phyloP scores from a whole-genome alignment of 2,329 filamentous ascomycete species.

The Fusarium liriodendri region DNA sequence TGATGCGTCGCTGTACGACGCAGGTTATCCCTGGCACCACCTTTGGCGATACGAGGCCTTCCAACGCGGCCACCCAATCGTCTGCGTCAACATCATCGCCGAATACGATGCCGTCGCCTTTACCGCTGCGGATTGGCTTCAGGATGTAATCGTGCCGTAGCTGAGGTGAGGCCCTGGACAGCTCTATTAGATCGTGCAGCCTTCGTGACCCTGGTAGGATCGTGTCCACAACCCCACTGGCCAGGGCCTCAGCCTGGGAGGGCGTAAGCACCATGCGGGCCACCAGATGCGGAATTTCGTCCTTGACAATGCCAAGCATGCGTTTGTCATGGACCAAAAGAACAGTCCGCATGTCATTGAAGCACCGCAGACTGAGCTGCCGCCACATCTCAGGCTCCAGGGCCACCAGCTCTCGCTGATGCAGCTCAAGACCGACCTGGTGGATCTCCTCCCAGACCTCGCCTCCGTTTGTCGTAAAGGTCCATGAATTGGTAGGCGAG shows the following conservation, averaged over 20 bases:
- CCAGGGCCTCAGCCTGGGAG: conserved; percentile 41
- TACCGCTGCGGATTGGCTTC: conserved; percentile 53
- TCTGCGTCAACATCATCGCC: conserved; percentile 48
- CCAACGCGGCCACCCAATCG: conserved; percentile 45
- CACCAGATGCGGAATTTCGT: conserved; percentile 48
- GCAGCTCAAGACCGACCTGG: conserved; percentile 54
- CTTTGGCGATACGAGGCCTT: conserved; percentile 13
- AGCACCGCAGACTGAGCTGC: conserved; percentile 51
- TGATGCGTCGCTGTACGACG: conserved; percentile 48
- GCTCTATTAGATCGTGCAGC: conserved; percentile 34
- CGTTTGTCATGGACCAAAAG: conserved; percentile 56
- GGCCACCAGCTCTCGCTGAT: conserved; percentile 50
- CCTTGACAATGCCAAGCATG: conserved; percentile 53
- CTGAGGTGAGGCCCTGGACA: conserved; percentile 12
- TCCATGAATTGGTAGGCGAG: neutral
- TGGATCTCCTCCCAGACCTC: conserved; percentile 49
- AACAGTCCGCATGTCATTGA: conserved; percentile 55
- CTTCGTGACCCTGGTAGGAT: conserved; percentile 46
- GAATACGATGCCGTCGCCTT: conserved; percentile 54
- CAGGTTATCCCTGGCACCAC: conserved; percentile 21
- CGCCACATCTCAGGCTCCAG: conserved; percentile 48
- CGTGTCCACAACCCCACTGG: conserved; percentile 49
- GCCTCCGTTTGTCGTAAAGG: conserved; percentile 29
- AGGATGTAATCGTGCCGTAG: conserved; percentile 48
- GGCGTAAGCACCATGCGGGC: conserved; percentile 40